Percentiles rank a stretch among this genome's conserved stretches.
Conservation (phyloP, 108 stramenopile species). For the Pseudonitzschia pungens region DNA sequence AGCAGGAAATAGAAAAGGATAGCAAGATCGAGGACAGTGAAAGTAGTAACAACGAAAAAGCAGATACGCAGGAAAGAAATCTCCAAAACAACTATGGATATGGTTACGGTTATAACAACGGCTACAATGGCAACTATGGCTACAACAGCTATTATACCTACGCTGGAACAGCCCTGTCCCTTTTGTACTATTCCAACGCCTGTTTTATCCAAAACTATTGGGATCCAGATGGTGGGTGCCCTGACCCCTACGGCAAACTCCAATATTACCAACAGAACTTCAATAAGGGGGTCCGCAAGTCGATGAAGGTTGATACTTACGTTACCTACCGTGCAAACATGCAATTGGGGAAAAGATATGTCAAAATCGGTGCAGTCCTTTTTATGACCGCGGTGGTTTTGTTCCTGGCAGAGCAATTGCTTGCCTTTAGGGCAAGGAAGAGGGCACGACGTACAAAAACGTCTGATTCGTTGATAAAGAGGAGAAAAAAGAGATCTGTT, state of each 20-base stretch:
- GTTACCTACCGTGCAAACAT: conserved; percentile 15
- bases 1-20: conserved; percentile 4
- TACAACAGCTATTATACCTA: conserved; percentile 28
- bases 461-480: neutral
- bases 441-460: neutral
- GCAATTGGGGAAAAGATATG: conserved; percentile 10
- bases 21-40: conserved; percentile 6
- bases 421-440: neutral
- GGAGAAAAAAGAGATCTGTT: neutral
- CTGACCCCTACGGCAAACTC: conserved; percentile 51
- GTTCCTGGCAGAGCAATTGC: conserved; percentile 4
- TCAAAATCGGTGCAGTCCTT: conserved; percentile 4
- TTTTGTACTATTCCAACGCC: conserved; percentile 32
- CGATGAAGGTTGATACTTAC: conserved; percentile 23
- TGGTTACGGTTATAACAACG: conserved; percentile 3
- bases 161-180: conserved; percentile 18
- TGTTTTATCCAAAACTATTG: conserved; percentile 44
- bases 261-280: conserved; percentile 39
- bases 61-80: neutral
- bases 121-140: neutral
- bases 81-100: conserved; percentile 17
- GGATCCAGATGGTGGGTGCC: conserved; percentile 47
- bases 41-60: neutral
- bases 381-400: conserved; percentile 9
- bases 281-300: conserved; percentile 31